These are phyloP conservation scores for Dendrocalamus sinicus DNA, from an alignment of 176 grass and related monocot species.

Conservation along the genomic window DNA sequence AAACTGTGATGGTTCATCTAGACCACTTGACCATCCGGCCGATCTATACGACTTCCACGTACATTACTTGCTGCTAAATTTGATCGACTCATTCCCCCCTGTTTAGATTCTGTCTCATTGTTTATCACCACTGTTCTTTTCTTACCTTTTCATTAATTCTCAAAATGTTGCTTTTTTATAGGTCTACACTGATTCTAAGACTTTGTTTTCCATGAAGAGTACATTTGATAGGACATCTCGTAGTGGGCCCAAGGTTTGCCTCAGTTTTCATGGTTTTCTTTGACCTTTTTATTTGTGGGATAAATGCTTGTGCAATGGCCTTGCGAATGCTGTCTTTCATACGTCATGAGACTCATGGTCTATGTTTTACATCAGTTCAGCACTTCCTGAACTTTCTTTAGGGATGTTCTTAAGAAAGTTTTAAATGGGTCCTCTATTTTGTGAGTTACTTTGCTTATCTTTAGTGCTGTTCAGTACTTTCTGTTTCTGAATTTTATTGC, in stretches of 20 bases:
- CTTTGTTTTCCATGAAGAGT: slow-evolving; percentile 60
- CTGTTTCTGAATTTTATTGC: slow-evolving; percentile 13
- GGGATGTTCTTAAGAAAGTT: neutral
- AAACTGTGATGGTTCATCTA: slow-evolving; percentile 72
- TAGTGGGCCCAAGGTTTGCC: slow-evolving; percentile 68
- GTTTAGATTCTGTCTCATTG: neutral
- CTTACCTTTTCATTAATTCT: neutral
- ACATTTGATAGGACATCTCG: slow-evolving; percentile 58
- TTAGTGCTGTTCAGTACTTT: neutral
- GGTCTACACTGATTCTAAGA: slow-evolving; percentile 63
- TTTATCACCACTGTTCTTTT: neutral
- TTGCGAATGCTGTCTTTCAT: neutral
- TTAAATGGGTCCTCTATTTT: neutral
- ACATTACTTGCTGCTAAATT: slow-evolving; percentile 31
- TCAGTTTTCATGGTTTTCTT: neutral
- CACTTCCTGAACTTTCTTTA: neutral
- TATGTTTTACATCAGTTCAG: slow-evolving; percentile 7
- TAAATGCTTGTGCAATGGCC: neutral
- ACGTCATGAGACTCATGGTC: neutral
- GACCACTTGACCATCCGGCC: slow-evolving; percentile 74
- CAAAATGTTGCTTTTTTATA: slow-evolving; percentile 18
- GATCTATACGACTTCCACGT: slow-evolving; percentile 88
- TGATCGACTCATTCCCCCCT: neutral
- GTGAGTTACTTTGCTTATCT: neutral
- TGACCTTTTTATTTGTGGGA: neutral